Conservation (phyloP, 2,329 filamentous ascomycete genomes). For the Aspergillus pseudotamarii region DNA sequence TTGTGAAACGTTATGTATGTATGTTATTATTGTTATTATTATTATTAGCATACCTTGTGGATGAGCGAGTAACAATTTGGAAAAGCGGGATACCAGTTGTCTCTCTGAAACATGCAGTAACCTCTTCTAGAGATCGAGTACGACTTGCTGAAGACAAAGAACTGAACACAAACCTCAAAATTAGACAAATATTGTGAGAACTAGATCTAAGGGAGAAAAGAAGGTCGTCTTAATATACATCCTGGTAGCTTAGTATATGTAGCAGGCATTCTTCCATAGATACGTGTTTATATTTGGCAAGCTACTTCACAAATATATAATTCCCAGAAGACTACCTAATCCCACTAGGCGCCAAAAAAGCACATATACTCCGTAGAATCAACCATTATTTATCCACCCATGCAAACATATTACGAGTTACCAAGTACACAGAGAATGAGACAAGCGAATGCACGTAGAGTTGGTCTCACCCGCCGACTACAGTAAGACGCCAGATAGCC, state of each 20-base stretch:
- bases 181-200: neutral
- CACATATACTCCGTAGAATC: neutral
- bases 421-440: neutral
- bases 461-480: neutral
- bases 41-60: neutral
- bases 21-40: neutral
- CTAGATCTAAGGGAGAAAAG: neutral
- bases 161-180: neutral
- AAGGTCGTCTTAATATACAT: neutral
- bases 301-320: neutral
- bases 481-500: neutral
- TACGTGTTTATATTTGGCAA: neutral
- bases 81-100: neutral
- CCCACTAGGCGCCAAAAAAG: neutral
- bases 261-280: neutral
- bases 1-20: constrained; percentile 3
- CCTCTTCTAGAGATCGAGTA: neutral
- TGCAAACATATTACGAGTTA: neutral
- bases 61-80: neutral
- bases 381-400: neutral
- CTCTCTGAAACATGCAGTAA: neutral
- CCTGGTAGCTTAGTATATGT: neutral
- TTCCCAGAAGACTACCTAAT: neutral
- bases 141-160: neutral
- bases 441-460: neutral